Conservation (phyloP, 192 early-diverging fungal genomes). For the Pilobolus umbonatus region DNA sequence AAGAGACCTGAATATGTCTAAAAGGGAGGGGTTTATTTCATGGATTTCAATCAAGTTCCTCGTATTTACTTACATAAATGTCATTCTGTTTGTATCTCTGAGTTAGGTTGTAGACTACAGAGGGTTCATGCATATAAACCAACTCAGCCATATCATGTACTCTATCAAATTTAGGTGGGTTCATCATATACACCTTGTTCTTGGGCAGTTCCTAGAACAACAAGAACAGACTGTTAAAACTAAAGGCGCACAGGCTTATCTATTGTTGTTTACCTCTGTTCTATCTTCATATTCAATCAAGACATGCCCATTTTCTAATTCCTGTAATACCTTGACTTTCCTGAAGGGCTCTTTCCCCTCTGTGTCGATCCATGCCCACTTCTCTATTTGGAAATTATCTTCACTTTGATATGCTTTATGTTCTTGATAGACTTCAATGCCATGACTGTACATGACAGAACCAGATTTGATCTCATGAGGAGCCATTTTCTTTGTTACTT, state of each 20-base stretch:
- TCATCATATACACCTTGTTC: constrained; percentile 91
- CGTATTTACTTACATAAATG: constrained; percentile 74
- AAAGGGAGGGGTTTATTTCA: not conserved
- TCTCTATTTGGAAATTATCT: constrained; percentile 9
- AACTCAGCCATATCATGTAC: constrained; percentile 99
- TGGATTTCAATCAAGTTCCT: not conserved
- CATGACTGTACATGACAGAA: constrained; percentile 28
- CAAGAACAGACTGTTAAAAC: not conserved
- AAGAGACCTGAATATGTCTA: constrained; percentile 98
- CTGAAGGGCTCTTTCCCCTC: not conserved
- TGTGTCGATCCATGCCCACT: constrained; percentile 7
- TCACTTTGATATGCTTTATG: not conserved
- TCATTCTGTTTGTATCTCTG: constrained; percentile 86
- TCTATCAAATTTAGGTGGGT: constrained; percentile 98
- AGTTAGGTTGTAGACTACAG: constrained; percentile 92
- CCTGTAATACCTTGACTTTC: constrained; percentile 3
- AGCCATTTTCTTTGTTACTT: not conserved
- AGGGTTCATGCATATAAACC: constrained; percentile 94
- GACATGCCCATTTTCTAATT: not conserved
- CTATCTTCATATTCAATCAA: constrained; percentile 2
- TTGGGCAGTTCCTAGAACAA: not conserved
- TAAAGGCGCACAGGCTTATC: not conserved
- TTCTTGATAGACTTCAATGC: constrained; percentile 20
- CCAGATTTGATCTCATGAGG: constrained; percentile 5
- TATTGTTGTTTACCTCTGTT: not conserved